These are phyloP conservation scores for Endothia cerciana DNA, from an alignment of 2,329 filamentous ascomycete species.

Conservation along the genomic window DNA sequence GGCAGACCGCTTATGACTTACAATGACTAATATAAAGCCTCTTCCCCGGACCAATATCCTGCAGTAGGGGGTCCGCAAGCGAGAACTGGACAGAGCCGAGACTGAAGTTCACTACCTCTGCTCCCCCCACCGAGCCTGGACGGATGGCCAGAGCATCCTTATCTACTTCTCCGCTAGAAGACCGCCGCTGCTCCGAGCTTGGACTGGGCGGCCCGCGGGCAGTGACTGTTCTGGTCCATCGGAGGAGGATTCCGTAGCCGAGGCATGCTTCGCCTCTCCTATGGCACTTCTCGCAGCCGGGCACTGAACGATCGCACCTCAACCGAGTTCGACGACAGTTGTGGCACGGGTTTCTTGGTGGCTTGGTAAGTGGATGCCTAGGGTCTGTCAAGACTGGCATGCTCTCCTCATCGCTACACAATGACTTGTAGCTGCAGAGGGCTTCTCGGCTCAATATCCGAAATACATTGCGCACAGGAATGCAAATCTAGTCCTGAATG, in stretches of 20 bases:
- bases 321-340: conserved; percentile 65
- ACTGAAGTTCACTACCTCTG: background rate
- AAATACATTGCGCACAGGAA: background rate
- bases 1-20: conserved; percentile 37
- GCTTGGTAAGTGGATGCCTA: conserved; percentile 8
- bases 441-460: background rate
- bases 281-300: conserved; percentile 62
- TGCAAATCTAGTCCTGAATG: background rate
- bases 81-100: background rate
- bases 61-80: conserved; percentile 56
- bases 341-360: conserved; percentile 54
- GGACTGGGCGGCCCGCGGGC: conserved; percentile 49
- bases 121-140: background rate
- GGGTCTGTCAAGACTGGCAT: conserved; percentile 16
- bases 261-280: conserved; percentile 60
- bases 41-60: conserved; percentile 52
- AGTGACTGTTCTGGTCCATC: conserved; percentile 61
- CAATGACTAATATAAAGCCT: conserved; percentile 56
- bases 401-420: background rate
- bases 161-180: background rate
- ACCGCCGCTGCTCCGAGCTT: background rate
- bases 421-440: background rate
- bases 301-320: conserved; percentile 64
- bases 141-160: background rate
- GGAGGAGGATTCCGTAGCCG: conserved; percentile 63